These are phyloP conservation scores for Fusarium cicatricum DNA, from an alignment of 2,329 filamentous ascomycete genomes.

Conservation along the genomic window DNA sequence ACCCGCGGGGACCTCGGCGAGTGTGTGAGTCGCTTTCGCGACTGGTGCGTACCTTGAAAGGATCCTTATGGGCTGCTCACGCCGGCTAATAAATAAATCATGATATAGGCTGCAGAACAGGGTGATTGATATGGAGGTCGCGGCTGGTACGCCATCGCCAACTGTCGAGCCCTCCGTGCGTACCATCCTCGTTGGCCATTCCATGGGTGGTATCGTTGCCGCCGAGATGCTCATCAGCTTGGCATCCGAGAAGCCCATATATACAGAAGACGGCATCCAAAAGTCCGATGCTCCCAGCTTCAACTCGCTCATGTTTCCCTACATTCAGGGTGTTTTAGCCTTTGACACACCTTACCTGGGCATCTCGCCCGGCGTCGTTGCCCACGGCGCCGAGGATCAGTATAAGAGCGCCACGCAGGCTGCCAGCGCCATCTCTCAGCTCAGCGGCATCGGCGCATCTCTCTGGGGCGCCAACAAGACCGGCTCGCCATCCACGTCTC, in stretches of 20 bases:
- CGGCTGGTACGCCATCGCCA: constrained; percentile 78
- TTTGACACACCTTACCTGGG: constrained; percentile 95
- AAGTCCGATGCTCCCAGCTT: constrained; percentile 50
- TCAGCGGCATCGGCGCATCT: constrained; percentile 71
- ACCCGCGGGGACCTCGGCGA: constrained; percentile 79
- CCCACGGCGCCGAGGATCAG: constrained; percentile 85
- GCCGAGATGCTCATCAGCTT: constrained; percentile 86
- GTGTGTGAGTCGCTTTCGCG: constrained; percentile 76
- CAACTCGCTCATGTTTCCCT: constrained; percentile 86
- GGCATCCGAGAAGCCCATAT: constrained; percentile 62
- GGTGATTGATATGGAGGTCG: constrained; percentile 94
- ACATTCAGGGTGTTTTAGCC: constrained; percentile 87
- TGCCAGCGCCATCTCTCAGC: constrained; percentile 73
- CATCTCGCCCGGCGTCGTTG: constrained; percentile 82
- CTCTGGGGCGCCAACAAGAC: constrained; percentile 65
- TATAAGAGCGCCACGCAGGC: constrained; percentile 75
- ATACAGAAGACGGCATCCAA: constrained; percentile 54
- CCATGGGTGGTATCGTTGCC: constrained; percentile 93
- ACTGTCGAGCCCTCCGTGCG: constrained; percentile 87
- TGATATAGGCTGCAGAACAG: constrained; percentile 79
- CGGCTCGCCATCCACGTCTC: constrained; percentile 23
- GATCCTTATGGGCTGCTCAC: neutral
- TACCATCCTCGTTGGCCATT: constrained; percentile 84
- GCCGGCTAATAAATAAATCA: neutral
- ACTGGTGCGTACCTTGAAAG: constrained; percentile 67